Conservation (phyloP, 1,284 basidiomycete species). For the Cystobasidium slooffiae region DNA sequence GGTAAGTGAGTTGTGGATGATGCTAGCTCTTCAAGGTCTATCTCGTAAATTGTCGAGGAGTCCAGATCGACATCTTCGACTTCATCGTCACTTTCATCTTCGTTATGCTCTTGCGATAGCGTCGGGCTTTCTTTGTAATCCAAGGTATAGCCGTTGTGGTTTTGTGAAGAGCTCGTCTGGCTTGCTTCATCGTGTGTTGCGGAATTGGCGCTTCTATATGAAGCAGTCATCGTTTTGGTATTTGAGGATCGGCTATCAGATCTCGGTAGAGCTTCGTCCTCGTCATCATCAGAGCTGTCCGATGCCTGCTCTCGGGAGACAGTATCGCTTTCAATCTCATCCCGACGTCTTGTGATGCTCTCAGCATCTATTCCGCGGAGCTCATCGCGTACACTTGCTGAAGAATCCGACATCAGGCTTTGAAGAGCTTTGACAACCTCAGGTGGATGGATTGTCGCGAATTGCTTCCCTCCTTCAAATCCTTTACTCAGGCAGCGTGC, state of each 20-base stretch:
- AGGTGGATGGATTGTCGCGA: background rate
- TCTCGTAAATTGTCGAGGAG: slow-evolving; percentile 18
- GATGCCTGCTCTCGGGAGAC: background rate
- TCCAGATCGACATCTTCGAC: slow-evolving; percentile 21
- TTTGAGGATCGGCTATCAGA: background rate
- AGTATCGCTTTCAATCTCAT: background rate
- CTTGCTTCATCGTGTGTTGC: background rate
- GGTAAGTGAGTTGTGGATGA: background rate
- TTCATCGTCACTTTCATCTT: slow-evolving; percentile 10
- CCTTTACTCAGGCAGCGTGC: slow-evolving; percentile 69
- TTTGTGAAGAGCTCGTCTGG: background rate
- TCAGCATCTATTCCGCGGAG: background rate
- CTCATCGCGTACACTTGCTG: slow-evolving; percentile 9
- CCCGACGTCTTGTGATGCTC: background rate
- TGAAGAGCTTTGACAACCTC: background rate
- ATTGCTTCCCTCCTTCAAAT: slow-evolving; percentile 59
- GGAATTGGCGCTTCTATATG: background rate
- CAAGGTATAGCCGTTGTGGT: background rate
- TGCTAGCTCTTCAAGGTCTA: slow-evolving; percentile 21
- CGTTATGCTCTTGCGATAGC: background rate
- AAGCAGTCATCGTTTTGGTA: background rate
- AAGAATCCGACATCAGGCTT: background rate
- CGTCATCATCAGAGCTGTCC: slow-evolving; percentile 16
- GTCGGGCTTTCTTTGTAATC: background rate
- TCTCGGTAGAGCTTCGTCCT: background rate